phyloP scores from a whole-genome alignment of 257 asterid species.

The Solanum bukasovii region DNA sequence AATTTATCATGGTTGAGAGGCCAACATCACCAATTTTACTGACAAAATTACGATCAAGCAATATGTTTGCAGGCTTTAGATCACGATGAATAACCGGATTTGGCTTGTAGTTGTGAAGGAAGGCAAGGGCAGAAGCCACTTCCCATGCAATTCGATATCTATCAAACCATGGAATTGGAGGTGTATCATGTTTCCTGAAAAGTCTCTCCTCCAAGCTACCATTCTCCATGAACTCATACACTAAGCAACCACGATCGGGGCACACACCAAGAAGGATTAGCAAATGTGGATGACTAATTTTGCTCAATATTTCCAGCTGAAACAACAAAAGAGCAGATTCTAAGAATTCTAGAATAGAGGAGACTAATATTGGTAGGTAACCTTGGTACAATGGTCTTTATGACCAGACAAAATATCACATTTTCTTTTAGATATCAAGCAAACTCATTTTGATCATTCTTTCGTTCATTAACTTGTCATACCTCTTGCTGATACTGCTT shows the following conservation, averaged over 20 bases:
- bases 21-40: conserved; percentile 92
- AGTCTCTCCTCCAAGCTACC: conserved; percentile 82
- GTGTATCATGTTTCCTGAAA: conserved; percentile 32
- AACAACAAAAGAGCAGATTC: conserved; percentile 9
- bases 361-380: background rate
- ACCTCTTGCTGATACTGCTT: conserved; percentile 93
- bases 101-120: conserved; percentile 50
- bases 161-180: conserved; percentile 67
- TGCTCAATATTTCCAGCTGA: conserved; percentile 74
- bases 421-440: background rate
- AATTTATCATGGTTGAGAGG: conserved; percentile 47
- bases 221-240: conserved; percentile 81
- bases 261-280: conserved; percentile 88
- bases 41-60: conserved; percentile 59
- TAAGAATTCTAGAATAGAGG: background rate
- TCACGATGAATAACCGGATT: conserved; percentile 76
- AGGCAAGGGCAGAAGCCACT: background rate
- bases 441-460: background rate
- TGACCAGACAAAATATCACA: background rate
- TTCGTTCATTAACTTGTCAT: conserved; percentile 3
- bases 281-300: conserved; percentile 74
- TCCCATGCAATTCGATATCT: conserved; percentile 55
- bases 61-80: conserved; percentile 81
- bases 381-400: background rate
- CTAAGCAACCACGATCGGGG: conserved; percentile 62